These are phyloP conservation scores for Austroboletus niveus DNA, from an alignment of 1,284 basidiomycete genomes.

Conservation along the genomic window DNA sequence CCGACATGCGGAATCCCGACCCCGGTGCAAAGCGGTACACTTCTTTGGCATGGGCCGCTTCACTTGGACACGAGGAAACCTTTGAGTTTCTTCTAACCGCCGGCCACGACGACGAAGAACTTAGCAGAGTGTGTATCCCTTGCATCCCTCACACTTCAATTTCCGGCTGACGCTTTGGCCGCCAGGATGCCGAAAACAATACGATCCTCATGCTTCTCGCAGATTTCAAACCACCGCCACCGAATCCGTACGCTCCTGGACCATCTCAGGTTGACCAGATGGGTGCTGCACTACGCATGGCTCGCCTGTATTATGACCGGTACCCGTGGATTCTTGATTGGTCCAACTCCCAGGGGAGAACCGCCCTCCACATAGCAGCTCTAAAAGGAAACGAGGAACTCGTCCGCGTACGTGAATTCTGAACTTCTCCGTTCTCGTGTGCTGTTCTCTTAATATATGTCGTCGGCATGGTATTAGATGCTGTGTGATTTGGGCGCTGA, in stretches of 20 bases:
- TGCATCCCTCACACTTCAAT: background rate
- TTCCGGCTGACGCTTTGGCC: conserved; percentile 13
- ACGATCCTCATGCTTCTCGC: conserved; percentile 88
- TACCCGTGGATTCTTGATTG: conserved; percentile 86
- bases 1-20: conserved; percentile 89
- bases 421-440: conserved; percentile 5
- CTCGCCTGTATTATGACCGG: conserved; percentile 74
- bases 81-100: conserved; percentile 83
- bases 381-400: conserved; percentile 88
- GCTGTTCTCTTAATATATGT: conserved; percentile 20
- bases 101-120: conserved; percentile 88
- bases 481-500: conserved; percentile 88
- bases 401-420: conserved; percentile 59
- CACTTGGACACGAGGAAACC: conserved; percentile 81
- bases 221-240: conserved; percentile 59
- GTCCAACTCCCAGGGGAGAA: conserved; percentile 86
- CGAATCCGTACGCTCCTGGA: conserved; percentile 46
- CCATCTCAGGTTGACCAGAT: conserved; percentile 58
- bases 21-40: conserved; percentile 72
- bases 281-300: conserved; percentile 75
- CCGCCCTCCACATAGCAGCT: conserved; percentile 85
- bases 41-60: conserved; percentile 85
- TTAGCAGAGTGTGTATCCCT: conserved; percentile 70
- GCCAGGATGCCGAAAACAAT: conserved; percentile 84
- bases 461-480: conserved; percentile 51